phyloP scores from a whole-genome alignment of 352 stramenopile species.

The Thraustochytrium sp. region DNA sequence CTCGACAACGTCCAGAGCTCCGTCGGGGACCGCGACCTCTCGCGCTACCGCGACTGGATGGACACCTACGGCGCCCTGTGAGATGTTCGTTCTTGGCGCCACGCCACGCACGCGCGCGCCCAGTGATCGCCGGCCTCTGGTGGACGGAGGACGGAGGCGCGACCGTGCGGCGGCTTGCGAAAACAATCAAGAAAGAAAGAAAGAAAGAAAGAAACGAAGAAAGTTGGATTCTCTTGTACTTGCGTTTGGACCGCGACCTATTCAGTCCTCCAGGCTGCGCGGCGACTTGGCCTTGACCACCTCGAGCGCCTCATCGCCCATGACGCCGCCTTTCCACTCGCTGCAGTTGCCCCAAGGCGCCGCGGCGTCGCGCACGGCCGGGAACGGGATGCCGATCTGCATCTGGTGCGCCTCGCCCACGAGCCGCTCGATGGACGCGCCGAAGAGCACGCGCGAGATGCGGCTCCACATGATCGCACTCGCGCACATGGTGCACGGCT shows the following conservation, averaged over 20 bases:
- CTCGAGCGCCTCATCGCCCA: background rate
- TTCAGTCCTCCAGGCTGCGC: background rate
- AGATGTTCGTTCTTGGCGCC: background rate
- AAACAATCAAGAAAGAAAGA: background rate
- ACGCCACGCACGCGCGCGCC: background rate
- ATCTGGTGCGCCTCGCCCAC: background rate
- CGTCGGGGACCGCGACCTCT: slow-evolving; percentile 24
- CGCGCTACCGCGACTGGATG: background rate
- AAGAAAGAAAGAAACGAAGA: background rate
- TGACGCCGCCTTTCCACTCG: background rate
- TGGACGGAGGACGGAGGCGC: background rate
- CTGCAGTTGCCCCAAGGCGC: background rate
- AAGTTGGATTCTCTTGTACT: background rate
- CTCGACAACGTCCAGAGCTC: slow-evolving; percentile 31
- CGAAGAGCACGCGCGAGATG: slow-evolving; percentile 62
- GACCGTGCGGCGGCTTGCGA: background rate
- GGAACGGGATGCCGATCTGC: background rate
- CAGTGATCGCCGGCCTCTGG: too few relatives aligned
- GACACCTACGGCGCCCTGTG: slow-evolving; percentile 11
- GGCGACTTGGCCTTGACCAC: background rate
- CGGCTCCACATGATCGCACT: slow-evolving; percentile 61
- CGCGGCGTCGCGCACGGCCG: background rate
- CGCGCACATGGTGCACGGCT: slow-evolving; percentile 70
- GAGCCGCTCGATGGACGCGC: slow-evolving; percentile 48
- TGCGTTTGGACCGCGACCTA: background rate